phyloP scores from a whole-genome alignment of 352 stramenopile genomes.

The Poterioochromonas sp. region DNA sequence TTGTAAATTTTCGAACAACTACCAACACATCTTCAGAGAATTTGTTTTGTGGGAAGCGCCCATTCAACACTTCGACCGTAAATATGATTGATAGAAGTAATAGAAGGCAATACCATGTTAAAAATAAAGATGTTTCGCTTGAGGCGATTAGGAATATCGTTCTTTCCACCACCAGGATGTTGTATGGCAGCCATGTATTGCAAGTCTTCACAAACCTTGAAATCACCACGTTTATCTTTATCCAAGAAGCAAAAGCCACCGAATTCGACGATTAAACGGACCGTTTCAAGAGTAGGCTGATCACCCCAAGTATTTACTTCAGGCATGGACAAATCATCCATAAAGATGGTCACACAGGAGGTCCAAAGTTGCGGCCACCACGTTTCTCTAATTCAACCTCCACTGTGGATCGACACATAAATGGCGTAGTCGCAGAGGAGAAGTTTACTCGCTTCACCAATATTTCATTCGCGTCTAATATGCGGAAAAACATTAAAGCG shows the following conservation, averaged over 20 bases:
- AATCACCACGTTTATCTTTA: slow-evolving; percentile 95
- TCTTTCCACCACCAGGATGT: slow-evolving; percentile 88
- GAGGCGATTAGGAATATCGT: slow-evolving; percentile 96
- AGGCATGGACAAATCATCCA: slow-evolving; percentile 86
- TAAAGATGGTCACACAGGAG: slow-evolving; percentile 96
- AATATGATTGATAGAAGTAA: slow-evolving; percentile 97
- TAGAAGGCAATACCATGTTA: slow-evolving; percentile 89
- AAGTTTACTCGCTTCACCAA: slow-evolving; percentile 97
- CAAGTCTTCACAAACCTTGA: slow-evolving; percentile 92
- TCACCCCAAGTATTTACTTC: slow-evolving; percentile 95
- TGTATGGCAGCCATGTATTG: slow-evolving; percentile 94
- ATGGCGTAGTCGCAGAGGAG: slow-evolving; percentile 88
- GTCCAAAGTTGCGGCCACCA: slow-evolving; percentile 92
- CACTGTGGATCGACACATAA: slow-evolving; percentile 94
- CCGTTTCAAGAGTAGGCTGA: slow-evolving; percentile 93
- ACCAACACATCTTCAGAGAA: slow-evolving; percentile 64
- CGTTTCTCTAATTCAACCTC: slow-evolving; percentile 96
- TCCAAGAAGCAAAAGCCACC: slow-evolving; percentile 93
- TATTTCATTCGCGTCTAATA: slow-evolving; percentile 81
- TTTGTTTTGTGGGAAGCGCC: slow-evolving; percentile 69
- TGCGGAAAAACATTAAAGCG: slow-evolving; percentile 92
- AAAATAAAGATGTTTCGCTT: slow-evolving; percentile 99
- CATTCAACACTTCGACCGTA: slow-evolving; percentile 95
- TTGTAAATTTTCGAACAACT: slow-evolving; percentile 83
- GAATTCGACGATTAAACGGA: slow-evolving; percentile 90